Base-by-base conservation (phyloP, 2,329 filamentous ascomycete species). In the Fusarium burgessii region DNA sequence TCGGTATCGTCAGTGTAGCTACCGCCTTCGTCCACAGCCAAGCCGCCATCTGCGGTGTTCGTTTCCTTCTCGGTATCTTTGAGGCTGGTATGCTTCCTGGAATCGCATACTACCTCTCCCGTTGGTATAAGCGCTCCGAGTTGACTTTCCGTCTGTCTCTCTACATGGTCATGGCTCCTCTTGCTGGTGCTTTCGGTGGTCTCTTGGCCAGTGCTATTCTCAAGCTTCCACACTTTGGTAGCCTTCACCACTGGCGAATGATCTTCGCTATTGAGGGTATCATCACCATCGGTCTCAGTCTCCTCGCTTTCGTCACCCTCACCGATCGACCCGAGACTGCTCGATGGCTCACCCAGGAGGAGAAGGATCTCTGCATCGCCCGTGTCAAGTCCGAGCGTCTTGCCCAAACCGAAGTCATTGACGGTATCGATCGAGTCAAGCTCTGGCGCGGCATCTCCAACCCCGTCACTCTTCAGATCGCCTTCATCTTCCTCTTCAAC, bases 261-360 rank as follows among this genome's bases (percentile, higher is more conserved):
- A 91, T 93, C 66, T 93, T 93, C 64, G 86, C 85, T 9, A 88
- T 93, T 18, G 91, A 93, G 76, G 91, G 91, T 25, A 88, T 92
- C 75, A 87, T 92, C 74, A 83, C 82, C 5, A 66, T 79, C 64
- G 82, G 82, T 5, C 79, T 92, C 0, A 83, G 85, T 1, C 41
- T 92, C 8, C 81, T 92, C 32, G 78, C 84, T 11, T 92, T 91
- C 77, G 66, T 90, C 69, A 90, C 89, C 0, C 79, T 92, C 23
- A 91, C 91, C 4, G 91, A 93, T 76, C 86, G 90, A 2, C 91
- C 91, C 0, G 89, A 86, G 61, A 90, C 89, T 0, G 91, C 90
- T 0, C 80, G 83, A 33, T 93, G 90, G 90, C 84, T 93, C 10
- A 84, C 84, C 0, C 81, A 85, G 20, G 89, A 89, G 52, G 90